A percentile compares a stretch with the other conserved stretches of the same genome.
phyloP scores from a whole-genome alignment of 805 yeast species.

The Lipomyces anomalus region DNA sequence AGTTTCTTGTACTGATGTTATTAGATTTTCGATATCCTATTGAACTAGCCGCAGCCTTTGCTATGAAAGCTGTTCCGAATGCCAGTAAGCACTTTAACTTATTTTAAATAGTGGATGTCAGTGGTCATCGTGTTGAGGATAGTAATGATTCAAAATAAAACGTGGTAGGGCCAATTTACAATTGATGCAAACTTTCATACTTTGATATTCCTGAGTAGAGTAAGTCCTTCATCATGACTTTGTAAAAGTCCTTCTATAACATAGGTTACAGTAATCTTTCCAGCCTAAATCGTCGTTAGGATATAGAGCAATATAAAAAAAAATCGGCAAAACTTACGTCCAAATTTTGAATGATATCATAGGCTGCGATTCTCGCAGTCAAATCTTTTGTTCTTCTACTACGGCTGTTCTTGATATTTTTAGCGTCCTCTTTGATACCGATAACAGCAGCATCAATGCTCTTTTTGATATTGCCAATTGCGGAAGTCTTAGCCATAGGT shows the following conservation, averaged over 20 bases:
- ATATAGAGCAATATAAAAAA: not conserved
- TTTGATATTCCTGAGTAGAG: constrained; percentile 10
- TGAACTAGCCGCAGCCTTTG: no score
- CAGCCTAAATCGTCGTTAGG: not conserved
- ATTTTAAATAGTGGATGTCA: no score
- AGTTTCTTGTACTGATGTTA: no score
- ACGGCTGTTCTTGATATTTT: constrained; percentile 7
- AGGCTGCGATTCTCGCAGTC: constrained; percentile 3
- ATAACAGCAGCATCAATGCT: constrained; percentile 3
- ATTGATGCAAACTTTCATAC: no score
- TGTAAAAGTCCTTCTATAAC: constrained; percentile 12
- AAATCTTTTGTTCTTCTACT: constrained; percentile 12
- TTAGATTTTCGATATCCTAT: no score
- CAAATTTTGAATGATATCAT: constrained; percentile 1
- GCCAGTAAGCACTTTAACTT: no score
- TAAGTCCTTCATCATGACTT: constrained; percentile 16
- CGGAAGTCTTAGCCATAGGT: constrained; percentile 2
- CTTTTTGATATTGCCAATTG: constrained; percentile 2
- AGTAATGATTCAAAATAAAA: no score
- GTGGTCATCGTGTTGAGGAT: no score
- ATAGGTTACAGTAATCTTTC: not conserved
- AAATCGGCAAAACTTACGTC: constrained; percentile 8
- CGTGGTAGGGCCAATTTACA: no score
- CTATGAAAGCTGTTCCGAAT: no score
- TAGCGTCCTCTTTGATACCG: constrained; percentile 15